A percentile compares a stretch with the other conserved stretches of the same genome.
phyloP scores from a whole-genome alignment of 192 early-diverging fungal genomes.

The Martensiomyces pterosporus region DNA sequence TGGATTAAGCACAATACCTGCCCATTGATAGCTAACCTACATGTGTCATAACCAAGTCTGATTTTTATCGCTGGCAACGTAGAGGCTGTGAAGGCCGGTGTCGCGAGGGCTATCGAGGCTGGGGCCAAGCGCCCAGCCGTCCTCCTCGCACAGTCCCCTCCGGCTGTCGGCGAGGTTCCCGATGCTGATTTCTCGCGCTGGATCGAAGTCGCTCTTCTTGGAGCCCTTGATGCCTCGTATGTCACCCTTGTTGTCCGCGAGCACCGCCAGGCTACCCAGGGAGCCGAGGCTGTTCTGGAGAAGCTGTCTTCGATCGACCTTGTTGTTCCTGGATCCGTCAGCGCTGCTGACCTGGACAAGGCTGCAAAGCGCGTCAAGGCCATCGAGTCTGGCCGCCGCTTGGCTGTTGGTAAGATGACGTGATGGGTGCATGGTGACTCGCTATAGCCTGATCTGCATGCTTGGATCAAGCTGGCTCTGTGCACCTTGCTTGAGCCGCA shows the following conservation, averaged over 20 bases:
- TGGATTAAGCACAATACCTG: too few species aligned
- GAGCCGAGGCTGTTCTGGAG: slow-evolving; percentile 46
- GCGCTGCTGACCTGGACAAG: slow-evolving; percentile 13
- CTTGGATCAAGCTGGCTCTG: too few species aligned
- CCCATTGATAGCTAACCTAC: too few species aligned
- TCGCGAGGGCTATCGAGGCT: slow-evolving; percentile 59
- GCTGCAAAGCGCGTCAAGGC: slow-evolving; percentile 57
- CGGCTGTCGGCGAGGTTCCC: slow-evolving; percentile 8
- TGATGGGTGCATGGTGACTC: too few species aligned
- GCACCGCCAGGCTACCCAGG: slow-evolving; percentile 47
- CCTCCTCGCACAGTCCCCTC: slow-evolving; percentile 56
- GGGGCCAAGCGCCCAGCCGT: slow-evolving; percentile 61
- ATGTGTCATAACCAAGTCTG: too few species aligned
- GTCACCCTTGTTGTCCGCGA: slow-evolving; percentile 80
- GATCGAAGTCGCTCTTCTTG: slow-evolving; percentile 70
- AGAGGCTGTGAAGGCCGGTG: slow-evolving; percentile 65
- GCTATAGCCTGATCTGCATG: too few species aligned
- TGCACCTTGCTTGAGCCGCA: too few species aligned
- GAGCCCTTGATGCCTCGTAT: slow-evolving; percentile 66
- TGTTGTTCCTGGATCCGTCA: slow-evolving; percentile 31
- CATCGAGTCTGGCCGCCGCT: slow-evolving; percentile 69
- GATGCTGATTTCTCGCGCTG: slow-evolving; percentile 63
- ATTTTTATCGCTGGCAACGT: too few species aligned
- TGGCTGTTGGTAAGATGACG: slow-evolving; percentile 58
- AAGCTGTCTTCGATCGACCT: slow-evolving; percentile 60